These are phyloP conservation scores for Coix lacrymajobi DNA, from an alignment of 176 grass and related monocot genomes.

Conservation along the genomic window DNA sequence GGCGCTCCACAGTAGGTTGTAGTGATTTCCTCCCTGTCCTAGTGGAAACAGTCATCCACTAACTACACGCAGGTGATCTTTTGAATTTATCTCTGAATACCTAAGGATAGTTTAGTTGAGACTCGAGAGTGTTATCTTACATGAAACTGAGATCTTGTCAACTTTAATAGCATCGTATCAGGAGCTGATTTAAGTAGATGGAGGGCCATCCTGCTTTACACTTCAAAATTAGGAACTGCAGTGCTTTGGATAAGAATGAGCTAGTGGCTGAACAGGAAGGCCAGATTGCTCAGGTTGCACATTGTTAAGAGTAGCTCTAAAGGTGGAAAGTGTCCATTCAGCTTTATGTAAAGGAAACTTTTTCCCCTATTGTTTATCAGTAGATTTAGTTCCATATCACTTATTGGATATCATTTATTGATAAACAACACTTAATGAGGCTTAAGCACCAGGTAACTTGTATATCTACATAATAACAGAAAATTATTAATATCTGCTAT, in stretches of 20 bases:
- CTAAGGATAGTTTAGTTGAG: conserved; percentile 11
- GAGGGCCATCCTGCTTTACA: conserved; percentile 2
- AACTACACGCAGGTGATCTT: neutral
- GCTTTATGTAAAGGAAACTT: conserved; percentile 43
- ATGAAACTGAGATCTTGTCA: conserved; percentile 18
- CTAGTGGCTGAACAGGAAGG: conserved; percentile 34
- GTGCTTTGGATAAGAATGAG: conserved; percentile 51
- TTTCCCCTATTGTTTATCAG: neutral
- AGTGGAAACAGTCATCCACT: conserved; percentile 40
- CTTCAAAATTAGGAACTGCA: conserved; percentile 30
- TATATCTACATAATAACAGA: neutral
- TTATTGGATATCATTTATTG: conserved; percentile 8
- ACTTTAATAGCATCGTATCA: conserved; percentile 11
- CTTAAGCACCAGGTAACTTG: conserved; percentile 7
- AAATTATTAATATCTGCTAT: neutral
- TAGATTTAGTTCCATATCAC: conserved; percentile 20
- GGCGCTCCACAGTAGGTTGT: conserved; percentile 33
- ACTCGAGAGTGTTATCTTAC: conserved; percentile 14
- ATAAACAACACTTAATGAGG: neutral
- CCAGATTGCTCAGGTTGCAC: conserved; percentile 26
- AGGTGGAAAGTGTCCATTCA: conserved; percentile 31
- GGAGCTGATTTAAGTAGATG: conserved; percentile 20
- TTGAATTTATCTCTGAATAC: conserved; percentile 9
- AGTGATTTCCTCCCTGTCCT: conserved; percentile 30
- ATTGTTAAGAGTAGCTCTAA: conserved; percentile 26